phyloP scores from a whole-genome alignment of 768 basidiomycete species.

The Xerocomus spinulosus region DNA sequence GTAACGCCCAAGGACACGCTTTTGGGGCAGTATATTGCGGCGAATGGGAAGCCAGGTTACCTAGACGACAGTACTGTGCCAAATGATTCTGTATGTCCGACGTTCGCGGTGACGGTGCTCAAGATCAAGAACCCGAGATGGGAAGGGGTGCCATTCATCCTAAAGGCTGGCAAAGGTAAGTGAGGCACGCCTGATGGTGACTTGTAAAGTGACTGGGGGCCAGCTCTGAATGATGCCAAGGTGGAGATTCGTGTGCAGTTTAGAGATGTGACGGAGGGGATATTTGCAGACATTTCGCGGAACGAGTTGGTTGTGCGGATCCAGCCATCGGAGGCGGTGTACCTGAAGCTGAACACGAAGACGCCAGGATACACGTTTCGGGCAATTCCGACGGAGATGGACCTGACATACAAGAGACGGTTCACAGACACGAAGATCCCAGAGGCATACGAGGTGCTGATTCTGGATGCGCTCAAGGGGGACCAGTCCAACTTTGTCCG shows the following conservation, averaged over 20 bases:
- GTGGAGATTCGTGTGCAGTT: constrained; percentile 97
- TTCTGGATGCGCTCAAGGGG: constrained; percentile 93
- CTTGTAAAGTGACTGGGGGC: constrained; percentile 12
- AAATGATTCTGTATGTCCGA: constrained; percentile 87
- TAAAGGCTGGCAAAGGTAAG: constrained; percentile 96
- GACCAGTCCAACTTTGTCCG: constrained; percentile 99
- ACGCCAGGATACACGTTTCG: constrained; percentile 86
- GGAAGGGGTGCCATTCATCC: constrained; percentile 98
- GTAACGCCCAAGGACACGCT: constrained; percentile 75
- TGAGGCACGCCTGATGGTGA: constrained; percentile 7
- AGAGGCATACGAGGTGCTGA: constrained; percentile 93
- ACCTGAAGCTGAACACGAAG: constrained; percentile 96
- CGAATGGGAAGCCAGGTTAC: constrained; percentile 96
- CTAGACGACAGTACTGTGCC: constrained; percentile 96
- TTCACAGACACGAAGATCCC: constrained; percentile 91
- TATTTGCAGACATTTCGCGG: constrained; percentile 93
- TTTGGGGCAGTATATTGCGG: constrained; percentile 88
- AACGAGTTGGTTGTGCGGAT: constrained; percentile 98
- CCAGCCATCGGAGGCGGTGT: constrained; percentile 93
- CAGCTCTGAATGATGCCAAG: constrained; percentile 97
- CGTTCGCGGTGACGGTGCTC: constrained; percentile 85
- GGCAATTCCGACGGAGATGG: constrained; percentile 95
- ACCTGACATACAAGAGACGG: constrained; percentile 94
- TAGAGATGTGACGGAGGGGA: constrained; percentile 95
- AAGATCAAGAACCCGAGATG: constrained; percentile 95